Evolutionary conservation across 768 basidiomycete species (phyloP), one percentile per base, ranked within the genome.

Genomic region (Piloderma croceum): DNA sequence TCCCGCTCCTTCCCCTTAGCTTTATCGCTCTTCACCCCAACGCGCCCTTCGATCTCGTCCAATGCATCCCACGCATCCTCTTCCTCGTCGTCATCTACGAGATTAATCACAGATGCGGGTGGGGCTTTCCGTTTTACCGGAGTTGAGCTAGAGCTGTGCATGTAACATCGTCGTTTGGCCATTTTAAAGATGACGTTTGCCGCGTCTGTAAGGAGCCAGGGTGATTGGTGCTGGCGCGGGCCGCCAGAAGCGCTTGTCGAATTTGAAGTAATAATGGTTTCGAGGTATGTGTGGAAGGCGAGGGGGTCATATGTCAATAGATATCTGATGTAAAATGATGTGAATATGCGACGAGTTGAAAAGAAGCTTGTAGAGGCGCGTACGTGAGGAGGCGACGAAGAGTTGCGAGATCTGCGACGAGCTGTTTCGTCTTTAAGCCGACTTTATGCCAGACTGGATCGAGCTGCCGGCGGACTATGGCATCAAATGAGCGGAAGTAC

Each of bases 361-460:
- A 3, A 34, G 22, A 25, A 17, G 11, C 38, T 21, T n/a, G 24
- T 3, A 20, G 23, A 13, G 6, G 21, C 25, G 61, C 84, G 45
- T 51, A 91, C 88, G 71, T 71, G 31, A 97, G 77, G 4, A 98
- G 74, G 33, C 83, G 79, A 1, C 96, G 74, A 1, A 99, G 71
- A 2, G 82, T 84, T 0, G 85, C 81, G 13, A 99, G 76, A 57
- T 98, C 94, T 37, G 71, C 77, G 7, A 97, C 90, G 9, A 98
- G 77, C 45, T 92, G 89, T 51, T 89, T 91, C 4, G 93, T 98
- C 45, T 78, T 83, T 1, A 89, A 81, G 1, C 91, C 91, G 20
- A 94, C 93, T 63, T 91, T 90, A 61, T 98, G 92, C 94, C 96
- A 98, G 6, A 96, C 84, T 0, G 91, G 74, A 59, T 96, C 90